Evolutionary conservation across 768 basidiomycete species (phyloP), one percentile per base, ranked within the genome.

Genomic region (Amanita muscaria): DNA sequence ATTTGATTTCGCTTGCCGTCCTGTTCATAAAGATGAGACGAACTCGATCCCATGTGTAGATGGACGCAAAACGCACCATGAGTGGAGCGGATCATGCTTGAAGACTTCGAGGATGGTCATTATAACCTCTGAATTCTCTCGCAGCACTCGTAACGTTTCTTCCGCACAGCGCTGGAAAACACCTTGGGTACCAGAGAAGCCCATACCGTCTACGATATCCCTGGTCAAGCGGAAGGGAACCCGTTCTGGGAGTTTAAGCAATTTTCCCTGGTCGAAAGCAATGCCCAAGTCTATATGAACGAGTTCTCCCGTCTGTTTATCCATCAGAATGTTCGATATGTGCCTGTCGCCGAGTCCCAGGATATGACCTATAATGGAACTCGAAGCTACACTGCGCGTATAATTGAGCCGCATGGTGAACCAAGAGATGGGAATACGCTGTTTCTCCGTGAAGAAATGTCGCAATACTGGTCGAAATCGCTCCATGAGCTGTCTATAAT

Each of bases 271-370:
- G 49, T 96, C 96, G 61, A 99, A 98, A 0, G 92, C 91, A 48
- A 98, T 91, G 1, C 94, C 94, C 1, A 98, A 70, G 61, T 99
- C 94, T 42, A 99, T 99, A 59, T 96, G 92, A 5, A 98, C 80
- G 35, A 93, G 72, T 56, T 98, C 90, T 12, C 94, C 94, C 7
- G 77, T 80, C 21, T 60, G 60, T 38, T 77, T 76, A 60, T 98
- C 92, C 35, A 98, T 67, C 35, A 99, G 69, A 54, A 99, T 94
- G 62, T 99, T 99, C 33, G 85, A 83, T 5, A 75, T 73, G 58
- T 99, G 94, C 10, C 94, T 77, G 59, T 99, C 94, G 0, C 94
- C 94, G 1, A 99, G 70, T 6, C 94, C 94, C 15, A 98, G 66
- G 33, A 96, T 69, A 55, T 94, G 86, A 0, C 94, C 96, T 14